phyloP scores from a whole-genome alignment of 495 filamentous ascomycete species.

The Podospora pseudocomata region DNA sequence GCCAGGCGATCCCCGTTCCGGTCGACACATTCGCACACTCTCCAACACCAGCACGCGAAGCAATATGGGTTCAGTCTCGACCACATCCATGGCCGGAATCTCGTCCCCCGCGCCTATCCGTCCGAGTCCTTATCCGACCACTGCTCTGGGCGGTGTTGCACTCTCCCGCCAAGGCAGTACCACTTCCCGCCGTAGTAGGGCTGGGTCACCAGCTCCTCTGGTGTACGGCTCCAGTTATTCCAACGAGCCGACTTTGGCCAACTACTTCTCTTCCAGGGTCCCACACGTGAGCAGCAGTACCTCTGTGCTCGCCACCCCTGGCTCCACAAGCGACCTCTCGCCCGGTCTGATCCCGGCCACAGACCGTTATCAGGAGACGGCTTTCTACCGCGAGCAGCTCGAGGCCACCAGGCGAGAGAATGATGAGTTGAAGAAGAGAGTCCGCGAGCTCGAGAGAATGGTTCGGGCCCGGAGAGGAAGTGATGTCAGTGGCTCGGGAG shows the following conservation, averaged over 20 bases:
- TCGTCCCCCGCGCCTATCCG: conserved; percentile 35
- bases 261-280: background rate
- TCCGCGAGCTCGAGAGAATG: conserved; percentile 67
- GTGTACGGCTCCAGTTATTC: conserved; percentile 23
- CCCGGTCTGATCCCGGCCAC: conserved; percentile 50
- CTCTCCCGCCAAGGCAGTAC: conserved; percentile 45
- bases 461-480: conserved; percentile 46
- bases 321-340: conserved; percentile 35
- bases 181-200: conserved; percentile 42
- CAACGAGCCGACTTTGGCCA: conserved; percentile 7
- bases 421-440: conserved; percentile 65
- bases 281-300: conserved; percentile 11
- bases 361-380: conserved; percentile 67
- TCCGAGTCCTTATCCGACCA: conserved; percentile 17
- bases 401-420: conserved; percentile 77
- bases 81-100: conserved; percentile 33
- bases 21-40: conserved; percentile 43
- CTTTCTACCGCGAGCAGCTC: conserved; percentile 64
- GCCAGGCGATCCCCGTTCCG: conserved; percentile 29
- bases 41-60: conserved; percentile 55
- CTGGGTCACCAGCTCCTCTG: conserved; percentile 32
- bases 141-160: conserved; percentile 29
- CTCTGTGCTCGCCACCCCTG: conserved; percentile 19
- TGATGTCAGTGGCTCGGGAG: conserved; percentile 31
- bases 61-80: conserved; percentile 37